phyloP scores from a whole-genome alignment of 768 basidiomycete species.

The Lactarius deliciosus region DNA sequence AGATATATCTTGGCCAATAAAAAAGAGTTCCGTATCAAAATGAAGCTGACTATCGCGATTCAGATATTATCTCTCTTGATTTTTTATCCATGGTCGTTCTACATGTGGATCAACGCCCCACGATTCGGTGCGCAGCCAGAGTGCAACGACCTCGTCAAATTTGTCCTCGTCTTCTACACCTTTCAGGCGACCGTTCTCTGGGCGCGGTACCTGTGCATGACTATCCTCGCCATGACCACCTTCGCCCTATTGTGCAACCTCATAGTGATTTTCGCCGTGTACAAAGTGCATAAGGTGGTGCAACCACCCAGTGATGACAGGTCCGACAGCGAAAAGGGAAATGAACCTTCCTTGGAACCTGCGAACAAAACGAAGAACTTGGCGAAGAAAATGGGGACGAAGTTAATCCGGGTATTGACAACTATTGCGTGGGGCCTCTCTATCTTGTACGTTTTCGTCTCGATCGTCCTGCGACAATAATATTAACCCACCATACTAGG shows the following conservation, averaged over 20 bases:
- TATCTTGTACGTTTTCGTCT: background rate
- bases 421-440: background rate
- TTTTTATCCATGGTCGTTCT: background rate
- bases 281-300: background rate
- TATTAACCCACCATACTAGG: background rate
- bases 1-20: background rate
- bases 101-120: background rate
- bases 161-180: background rate
- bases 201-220: background rate
- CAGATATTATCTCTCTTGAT: background rate
- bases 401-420: background rate
- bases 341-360: too few relatives aligned
- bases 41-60: background rate
- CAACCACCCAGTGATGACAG: background rate
- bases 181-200: background rate
- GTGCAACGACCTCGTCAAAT: constrained; percentile 7
- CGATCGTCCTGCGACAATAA: background rate
- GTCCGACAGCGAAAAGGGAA: too few relatives aligned
- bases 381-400: background rate
- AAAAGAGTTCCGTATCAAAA: background rate
- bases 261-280: background rate
- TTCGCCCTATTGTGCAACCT: background rate
- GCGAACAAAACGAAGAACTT: too few relatives aligned
- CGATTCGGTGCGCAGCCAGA: background rate
- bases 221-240: background rate